Base-by-base conservation (phyloP, 768 basidiomycete genomes). In the Pisolithus tinctorius region DNA sequence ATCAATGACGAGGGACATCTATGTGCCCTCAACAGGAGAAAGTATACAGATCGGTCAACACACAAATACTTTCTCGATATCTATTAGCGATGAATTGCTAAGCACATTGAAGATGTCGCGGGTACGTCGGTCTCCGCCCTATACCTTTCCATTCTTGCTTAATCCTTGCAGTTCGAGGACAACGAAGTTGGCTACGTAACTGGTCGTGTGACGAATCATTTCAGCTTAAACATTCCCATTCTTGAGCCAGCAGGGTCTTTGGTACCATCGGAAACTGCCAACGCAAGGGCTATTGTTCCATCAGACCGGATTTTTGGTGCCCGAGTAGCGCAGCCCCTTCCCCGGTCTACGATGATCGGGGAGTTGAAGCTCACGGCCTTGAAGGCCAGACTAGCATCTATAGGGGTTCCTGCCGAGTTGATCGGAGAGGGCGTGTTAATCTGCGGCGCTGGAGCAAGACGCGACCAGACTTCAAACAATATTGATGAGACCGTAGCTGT, bases 371-470 rank as follows among this genome's bases (percentile, higher is more conserved):
- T 99, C 27, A 93, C 93, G 1, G 79, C 82, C 2, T 78, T 99
- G 44, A 96, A 97, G 67, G 66, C 83, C n/a, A 81, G 84, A 5
- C 75, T 99, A 20, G 75, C 82, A 4, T 67, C 81, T 2, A 71
- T 91, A 3, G 84, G 86, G 9, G 83, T 98, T 43, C 85, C 88
- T 41, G 91, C 94, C 0, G 94, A 97, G 66, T 84, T 98, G 50
- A 85, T 93, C n/a, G 95, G 95, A 23, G 95, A 98, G 70, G 96
- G 96, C 72, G 88, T 95, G 8, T 75, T 99, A 27, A 79, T 99
- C 34, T 99, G 96, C 62, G 86, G 84, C 37, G 73, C 76, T 7
- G 81, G 74, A 31, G 82, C 76, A 16, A 79, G 70, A 65, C 56
- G 70, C 63, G 57, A 58, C 54, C 62, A 70, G 42, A 64, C 69